Percentiles rank a stretch among this genome's conserved stretches.
Conservation (phyloP, 768 basidiomycete genomes). For the Pholiota conissans region DNA sequence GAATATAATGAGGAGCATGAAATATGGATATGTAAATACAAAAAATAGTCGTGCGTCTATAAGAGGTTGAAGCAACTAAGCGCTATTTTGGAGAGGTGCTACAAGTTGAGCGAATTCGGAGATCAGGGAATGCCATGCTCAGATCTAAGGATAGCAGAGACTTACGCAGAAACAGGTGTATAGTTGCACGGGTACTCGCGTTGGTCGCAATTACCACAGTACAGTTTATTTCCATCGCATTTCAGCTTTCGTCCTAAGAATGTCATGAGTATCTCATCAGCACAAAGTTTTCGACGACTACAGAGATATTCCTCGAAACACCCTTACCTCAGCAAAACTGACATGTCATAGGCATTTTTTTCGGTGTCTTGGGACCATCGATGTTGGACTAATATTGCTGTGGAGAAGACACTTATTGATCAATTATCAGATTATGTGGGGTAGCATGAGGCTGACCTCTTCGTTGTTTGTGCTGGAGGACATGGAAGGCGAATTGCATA, state of each 20-base stretch:
- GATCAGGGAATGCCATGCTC: background rate
- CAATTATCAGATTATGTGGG: background rate
- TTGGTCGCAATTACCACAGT: conserved; percentile 65
- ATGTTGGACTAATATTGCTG: conserved; percentile 11
- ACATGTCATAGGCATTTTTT: conserved; percentile 69
- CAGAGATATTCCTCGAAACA: conserved; percentile 1
- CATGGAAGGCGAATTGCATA: conserved; percentile 6
- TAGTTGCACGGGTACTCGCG: conserved; percentile 61
- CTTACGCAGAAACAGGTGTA: conserved; percentile 59
- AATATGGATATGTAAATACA: background rate
- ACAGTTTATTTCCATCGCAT: conserved; percentile 65
- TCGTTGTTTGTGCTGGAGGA: conserved; percentile 8
- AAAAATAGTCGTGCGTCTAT: background rate
- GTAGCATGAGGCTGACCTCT: conserved; percentile 7
- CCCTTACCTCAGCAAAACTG: conserved; percentile 68
- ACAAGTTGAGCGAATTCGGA: background rate
- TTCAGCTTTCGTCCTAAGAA: conserved; percentile 67
- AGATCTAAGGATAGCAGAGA: conserved; percentile 11
- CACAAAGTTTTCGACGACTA: background rate
- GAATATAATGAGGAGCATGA: too few species aligned
- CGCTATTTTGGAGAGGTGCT: conserved; percentile 1
- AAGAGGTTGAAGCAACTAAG: background rate
- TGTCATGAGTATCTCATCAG: background rate
- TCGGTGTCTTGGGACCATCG: conserved; percentile 30
- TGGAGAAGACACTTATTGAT: background rate